A percentile compares a stretch with the other conserved stretches of the same genome.
Conservation (phyloP, 805 yeast genomes). For the Alloascoidea africana region DNA sequence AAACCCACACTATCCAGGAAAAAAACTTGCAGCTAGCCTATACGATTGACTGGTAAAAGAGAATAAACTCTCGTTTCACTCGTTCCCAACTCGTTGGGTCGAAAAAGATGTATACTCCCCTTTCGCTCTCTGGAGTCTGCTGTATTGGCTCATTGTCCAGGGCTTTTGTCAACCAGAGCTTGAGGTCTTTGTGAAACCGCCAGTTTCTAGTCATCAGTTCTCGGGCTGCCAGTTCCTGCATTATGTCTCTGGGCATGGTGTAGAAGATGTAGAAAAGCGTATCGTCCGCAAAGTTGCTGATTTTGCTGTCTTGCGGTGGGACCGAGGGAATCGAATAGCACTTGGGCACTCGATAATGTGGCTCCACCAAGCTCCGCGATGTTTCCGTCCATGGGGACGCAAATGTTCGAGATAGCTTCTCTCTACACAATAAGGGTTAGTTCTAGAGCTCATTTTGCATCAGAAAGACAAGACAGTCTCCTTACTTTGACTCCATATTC, state of each 20-base stretch:
- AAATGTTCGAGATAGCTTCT: constrained; percentile 42
- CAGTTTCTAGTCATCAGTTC: constrained; percentile 88
- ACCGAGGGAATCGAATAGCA: constrained; percentile 29
- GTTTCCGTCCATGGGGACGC: constrained; percentile 96
- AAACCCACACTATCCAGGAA: not conserved
- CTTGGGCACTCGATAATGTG: constrained; percentile 53
- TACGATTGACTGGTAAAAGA: constrained; percentile 49
- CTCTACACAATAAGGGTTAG: constrained; percentile 5
- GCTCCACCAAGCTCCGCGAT: constrained; percentile 79
- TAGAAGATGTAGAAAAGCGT: constrained; percentile 88
- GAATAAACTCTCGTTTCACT: constrained; percentile 56
- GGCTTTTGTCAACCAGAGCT: constrained; percentile 94
- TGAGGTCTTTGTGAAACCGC: constrained; percentile 92
- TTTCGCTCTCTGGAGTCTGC: constrained; percentile 73
- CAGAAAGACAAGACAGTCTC: constrained; percentile 7
- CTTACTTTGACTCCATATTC: constrained; percentile 28
- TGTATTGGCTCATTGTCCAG: constrained; percentile 75
- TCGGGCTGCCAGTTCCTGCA: constrained; percentile 88
- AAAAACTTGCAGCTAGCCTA: constrained; percentile 12
- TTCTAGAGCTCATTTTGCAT: not conserved
- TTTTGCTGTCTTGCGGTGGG: constrained; percentile 27
- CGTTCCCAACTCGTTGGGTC: constrained; percentile 96
- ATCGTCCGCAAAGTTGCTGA: constrained; percentile 60
- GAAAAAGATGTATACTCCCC: constrained; percentile 87
- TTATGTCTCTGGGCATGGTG: constrained; percentile 80